Base-by-base conservation (phyloP, 179 eudicot genomes). In the Heliamphora pulchella region DNA sequence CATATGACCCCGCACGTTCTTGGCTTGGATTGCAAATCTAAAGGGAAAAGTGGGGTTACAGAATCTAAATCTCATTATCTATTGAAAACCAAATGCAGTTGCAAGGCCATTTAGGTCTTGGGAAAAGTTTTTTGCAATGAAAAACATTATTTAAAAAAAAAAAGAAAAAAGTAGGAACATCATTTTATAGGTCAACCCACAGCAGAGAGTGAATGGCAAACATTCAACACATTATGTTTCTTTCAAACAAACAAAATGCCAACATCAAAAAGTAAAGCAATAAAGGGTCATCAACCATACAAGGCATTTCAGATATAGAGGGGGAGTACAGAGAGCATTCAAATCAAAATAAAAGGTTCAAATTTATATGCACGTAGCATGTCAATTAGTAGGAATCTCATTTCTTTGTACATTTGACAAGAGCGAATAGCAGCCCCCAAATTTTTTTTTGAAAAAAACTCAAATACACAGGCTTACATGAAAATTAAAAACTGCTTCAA, bases 41-140 rank as follows among this genome's bases (percentile, higher is more conserved):
- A 70, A 70, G 61, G 44, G 59, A 51, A 72, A 72, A n/a, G 76
- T 0, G 3, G 46, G 76, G 5, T n/a, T 18, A 72, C 22, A 72
- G 22, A 68, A 71, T 46, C 13, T 22, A 72, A 72, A 72, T 72
- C 39, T 18, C n/a, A 71, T 71, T 43, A 72, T 51, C 18, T 71
- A 50, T 11, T 22, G 17, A 47, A 17, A 70, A 61, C 5, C 74
- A 44, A n/a, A 15, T 69, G 51, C 73, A 69, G 53, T 43, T 31
- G 73, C n/a, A n/a, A 69, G 73, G 48, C 74, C 22, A 15, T 47
- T 70, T 17, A 70, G 44, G 44, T 53, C 20, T n/a, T n/a, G n/a
- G n/a, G n/a, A n/a, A n/a, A n/a, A n/a, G n/a, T n/a, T n/a, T n/a
- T n/a, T n/a, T n/a, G n/a, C n/a, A n/a, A n/a, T n/a, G n/a, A n/a